phyloP scores from a whole-genome alignment of 208 protist genomes.

The Leishmania arabica region DNA sequence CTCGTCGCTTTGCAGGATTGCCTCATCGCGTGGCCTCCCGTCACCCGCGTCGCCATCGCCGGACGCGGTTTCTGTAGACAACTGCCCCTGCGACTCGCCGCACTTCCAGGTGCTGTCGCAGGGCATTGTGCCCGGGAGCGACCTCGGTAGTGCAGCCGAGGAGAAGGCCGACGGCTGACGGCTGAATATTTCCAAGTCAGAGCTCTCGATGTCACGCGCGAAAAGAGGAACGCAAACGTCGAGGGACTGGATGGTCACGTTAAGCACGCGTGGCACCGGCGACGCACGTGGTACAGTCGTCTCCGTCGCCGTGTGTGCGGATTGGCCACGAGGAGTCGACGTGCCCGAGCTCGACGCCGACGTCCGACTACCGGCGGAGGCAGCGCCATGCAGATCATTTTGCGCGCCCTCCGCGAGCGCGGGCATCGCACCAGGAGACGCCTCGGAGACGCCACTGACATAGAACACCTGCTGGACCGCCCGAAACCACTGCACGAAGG shows the following conservation, averaged over 20 bases:
- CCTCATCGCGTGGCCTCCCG: not conserved
- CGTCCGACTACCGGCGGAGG: not conserved
- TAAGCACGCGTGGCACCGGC: slow-evolving; percentile 13
- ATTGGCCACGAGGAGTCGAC: not conserved
- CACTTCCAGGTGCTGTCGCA: not conserved
- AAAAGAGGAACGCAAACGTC: slow-evolving; percentile 42
- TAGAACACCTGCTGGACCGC: slow-evolving; percentile 14
- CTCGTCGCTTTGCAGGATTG: not conserved
- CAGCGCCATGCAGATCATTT: not conserved
- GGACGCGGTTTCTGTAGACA: not conserved
- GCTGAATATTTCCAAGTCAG: slow-evolving; percentile 22
- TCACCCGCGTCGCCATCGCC: not conserved
- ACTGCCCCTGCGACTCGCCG: not conserved
- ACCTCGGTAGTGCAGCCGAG: slow-evolving; percentile 3
- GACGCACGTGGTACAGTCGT: not conserved
- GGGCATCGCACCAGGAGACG: not conserved
- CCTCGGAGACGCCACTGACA: not conserved
- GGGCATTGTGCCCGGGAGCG: not conserved
- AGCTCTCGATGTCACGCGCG: slow-evolving; percentile 32
- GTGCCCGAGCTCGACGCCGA: not conserved
- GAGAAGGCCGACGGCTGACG: slow-evolving; percentile 18
- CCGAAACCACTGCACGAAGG: slow-evolving; percentile 14
- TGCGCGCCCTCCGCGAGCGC: not conserved
- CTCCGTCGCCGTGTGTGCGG: not conserved
- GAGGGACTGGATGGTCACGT: slow-evolving; percentile 25